Evolutionary conservation across 495 filamentous ascomycete genomes (phyloP).

Genomic region (Neurospora hispaniola): DNA sequence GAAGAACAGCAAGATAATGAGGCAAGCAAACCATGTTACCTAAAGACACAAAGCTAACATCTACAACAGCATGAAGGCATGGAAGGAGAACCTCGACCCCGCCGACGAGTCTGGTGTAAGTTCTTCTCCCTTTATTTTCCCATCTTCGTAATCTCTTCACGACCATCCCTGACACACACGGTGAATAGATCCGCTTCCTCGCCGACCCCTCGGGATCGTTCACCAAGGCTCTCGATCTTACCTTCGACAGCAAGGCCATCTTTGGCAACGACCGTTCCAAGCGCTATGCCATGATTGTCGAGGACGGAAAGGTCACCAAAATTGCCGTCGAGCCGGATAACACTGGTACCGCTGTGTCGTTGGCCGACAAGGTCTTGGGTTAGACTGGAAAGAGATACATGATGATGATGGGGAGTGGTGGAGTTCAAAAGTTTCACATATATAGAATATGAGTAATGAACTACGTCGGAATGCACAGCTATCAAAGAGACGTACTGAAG

Average conservation of each 20-base stretch:
- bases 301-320: constrained; percentile 68
- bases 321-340: constrained; percentile 86
- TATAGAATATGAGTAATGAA: neutral
- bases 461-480: neutral
- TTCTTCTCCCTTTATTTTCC: constrained; percentile 7
- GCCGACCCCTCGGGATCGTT: constrained; percentile 78
- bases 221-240: constrained; percentile 74
- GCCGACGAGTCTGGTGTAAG: constrained; percentile 61
- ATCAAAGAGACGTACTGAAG: neutral
- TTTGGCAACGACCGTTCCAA: constrained; percentile 81
- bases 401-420: neutral
- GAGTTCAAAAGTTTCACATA: neutral
- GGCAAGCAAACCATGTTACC: neutral
- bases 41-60: neutral
- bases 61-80: constrained; percentile 66
- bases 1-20: neutral
- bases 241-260: constrained; percentile 71
- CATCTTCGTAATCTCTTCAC: neutral
- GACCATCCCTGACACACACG: neutral
- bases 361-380: constrained; percentile 63
- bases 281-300: constrained; percentile 74
- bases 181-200: constrained; percentile 63
- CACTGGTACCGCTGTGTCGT: constrained; percentile 53
- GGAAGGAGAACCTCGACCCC: constrained; percentile 66
- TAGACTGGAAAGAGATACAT: constrained; percentile 19